Base-by-base conservation (phyloP, 768 basidiomycete genomes). In the Cubamyces lactineus region DNA sequence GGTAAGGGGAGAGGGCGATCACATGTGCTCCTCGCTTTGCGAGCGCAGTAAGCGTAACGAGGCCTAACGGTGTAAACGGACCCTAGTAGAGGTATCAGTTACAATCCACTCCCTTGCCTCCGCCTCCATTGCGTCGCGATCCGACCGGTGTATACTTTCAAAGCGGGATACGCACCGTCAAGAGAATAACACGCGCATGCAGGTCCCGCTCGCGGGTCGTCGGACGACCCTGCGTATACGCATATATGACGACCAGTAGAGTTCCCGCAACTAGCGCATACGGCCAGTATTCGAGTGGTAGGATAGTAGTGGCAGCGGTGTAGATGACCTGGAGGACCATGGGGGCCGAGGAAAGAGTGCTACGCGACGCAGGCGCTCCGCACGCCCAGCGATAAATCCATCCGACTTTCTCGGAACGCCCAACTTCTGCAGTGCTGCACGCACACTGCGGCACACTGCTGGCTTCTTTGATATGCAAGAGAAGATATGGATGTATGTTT, bases 21-120 rank as follows among this genome's bases (percentile, higher is more conserved):
- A 94, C 75, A 65, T 91, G 89, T 17, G 92, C 91, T 13, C 93
- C 92, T 46, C 88, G 83, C 50, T 82, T 74, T 1, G 93, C 91
- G 9, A 95, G 75, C 2, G 75, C 75, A 57, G 88, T 84, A 7
- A 92, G 72, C 0, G 92, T 69, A 0, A 86, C 88, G 11, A 92
- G 71, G 2, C 92, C 91, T 8, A 86, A 72, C 2, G 91, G 85
- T 2, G 89, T 88, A 66, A 93, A 90, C 0, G 79, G 89, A 40
- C 91, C 91, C 90, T 92, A 63, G 21, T 61, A 55, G 23, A 41
- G n/a, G 41, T 19, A 21, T 60, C 41, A 50, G 54, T 57, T 43
- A 51, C 48, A 38, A 15, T 40, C 17, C 0, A 19, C 40, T 28
- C n/a, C 24, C 9, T 28, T 28, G 28, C 7, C 28, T 28, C 7